These are phyloP conservation scores for Lichtheimia ornata DNA, from an alignment of 371 early-diverging fungal genomes.

Conservation along the genomic window DNA sequence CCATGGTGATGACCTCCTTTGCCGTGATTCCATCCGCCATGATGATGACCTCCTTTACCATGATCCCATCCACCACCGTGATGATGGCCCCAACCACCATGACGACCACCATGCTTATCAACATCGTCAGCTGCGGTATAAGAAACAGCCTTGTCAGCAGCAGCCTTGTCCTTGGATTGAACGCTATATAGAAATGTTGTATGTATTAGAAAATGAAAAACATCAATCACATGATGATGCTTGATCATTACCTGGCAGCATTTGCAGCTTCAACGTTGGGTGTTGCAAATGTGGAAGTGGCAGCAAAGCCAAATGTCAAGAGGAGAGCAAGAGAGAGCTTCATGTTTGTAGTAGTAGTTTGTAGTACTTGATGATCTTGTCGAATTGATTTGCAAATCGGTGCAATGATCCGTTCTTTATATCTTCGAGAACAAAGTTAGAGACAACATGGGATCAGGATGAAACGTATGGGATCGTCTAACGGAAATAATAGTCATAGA, in stretches of 20 bases:
- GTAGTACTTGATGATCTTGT: neutral
- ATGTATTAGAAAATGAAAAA: neutral
- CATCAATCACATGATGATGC: neutral
- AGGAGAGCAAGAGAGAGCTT: neutral
- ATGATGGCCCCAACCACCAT: too few species aligned
- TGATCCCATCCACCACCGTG: too few species aligned
- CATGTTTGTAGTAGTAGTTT: constrained; percentile 6
- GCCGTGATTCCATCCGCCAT: too few species aligned
- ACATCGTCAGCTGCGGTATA: too few species aligned
- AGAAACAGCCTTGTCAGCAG: neutral
- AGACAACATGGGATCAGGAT: neutral
- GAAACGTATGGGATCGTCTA: too few species aligned
- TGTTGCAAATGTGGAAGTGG: constrained; percentile 2
- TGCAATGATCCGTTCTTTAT: neutral
- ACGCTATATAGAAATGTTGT: neutral
- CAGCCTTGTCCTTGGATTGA: neutral
- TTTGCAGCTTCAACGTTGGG: neutral
- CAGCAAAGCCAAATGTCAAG: constrained; percentile 2
- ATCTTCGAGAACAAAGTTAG: neutral
- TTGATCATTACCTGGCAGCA: neutral
- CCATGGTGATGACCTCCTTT: too few species aligned
- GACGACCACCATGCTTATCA: too few species aligned
- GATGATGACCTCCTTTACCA: too few species aligned
- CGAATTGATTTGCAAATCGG: neutral
- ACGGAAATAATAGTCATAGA: too few species aligned